Percentiles rank a stretch among this genome's conserved stretches.
Evolutionary conservation across 2,329 filamentous ascomycete species (phyloP).

Genomic region (Hypocrella siamensis): DNA sequence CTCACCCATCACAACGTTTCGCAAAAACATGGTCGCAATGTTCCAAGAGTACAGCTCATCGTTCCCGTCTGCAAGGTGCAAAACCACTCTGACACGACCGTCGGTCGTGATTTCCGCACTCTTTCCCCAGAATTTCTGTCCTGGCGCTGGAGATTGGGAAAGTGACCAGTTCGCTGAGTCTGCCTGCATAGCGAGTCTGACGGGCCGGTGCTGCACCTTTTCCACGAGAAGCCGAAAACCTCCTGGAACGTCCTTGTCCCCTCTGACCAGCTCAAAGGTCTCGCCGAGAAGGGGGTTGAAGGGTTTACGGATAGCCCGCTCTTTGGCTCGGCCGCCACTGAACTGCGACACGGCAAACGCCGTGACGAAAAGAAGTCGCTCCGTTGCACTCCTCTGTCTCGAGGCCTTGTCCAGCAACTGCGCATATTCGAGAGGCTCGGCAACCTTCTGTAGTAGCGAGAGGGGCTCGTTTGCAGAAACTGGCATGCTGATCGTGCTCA

Average conservation of each 20-base stretch:
- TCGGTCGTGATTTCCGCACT: slow-evolving; percentile 89
- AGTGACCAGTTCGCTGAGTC: slow-evolving; percentile 78
- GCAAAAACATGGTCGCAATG: slow-evolving; percentile 74
- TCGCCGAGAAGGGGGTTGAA: slow-evolving; percentile 96
- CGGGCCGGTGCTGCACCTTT: slow-evolving; percentile 85
- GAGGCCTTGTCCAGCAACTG: slow-evolving; percentile 65
- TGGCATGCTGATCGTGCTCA: slow-evolving; percentile 94
- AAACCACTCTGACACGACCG: slow-evolving; percentile 62
- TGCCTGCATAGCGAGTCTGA: slow-evolving; percentile 85
- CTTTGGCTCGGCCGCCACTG: slow-evolving; percentile 67
- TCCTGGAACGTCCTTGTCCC: slow-evolving; percentile 53
- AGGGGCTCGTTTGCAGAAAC: slow-evolving; percentile 90
- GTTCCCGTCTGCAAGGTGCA: slow-evolving; percentile 47
- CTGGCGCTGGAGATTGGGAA: slow-evolving; percentile 71
- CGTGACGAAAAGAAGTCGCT: slow-evolving; percentile 70
- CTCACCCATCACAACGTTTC: slow-evolving; percentile 94
- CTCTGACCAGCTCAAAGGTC: slow-evolving; percentile 81
- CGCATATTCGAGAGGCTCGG: slow-evolving; percentile 85
- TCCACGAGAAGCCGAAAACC: slow-evolving; percentile 89
- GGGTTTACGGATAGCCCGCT: slow-evolving; percentile 85
- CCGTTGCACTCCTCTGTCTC: slow-evolving; percentile 39
- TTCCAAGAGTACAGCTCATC: slow-evolving; percentile 84
- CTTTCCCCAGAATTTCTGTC: slow-evolving; percentile 98
- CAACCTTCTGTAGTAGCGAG: slow-evolving; percentile 73
- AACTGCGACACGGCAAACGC: slow-evolving; percentile 86